Conservation (phyloP, 768 basidiomycete species). For the Gyrodon lividus region DNA sequence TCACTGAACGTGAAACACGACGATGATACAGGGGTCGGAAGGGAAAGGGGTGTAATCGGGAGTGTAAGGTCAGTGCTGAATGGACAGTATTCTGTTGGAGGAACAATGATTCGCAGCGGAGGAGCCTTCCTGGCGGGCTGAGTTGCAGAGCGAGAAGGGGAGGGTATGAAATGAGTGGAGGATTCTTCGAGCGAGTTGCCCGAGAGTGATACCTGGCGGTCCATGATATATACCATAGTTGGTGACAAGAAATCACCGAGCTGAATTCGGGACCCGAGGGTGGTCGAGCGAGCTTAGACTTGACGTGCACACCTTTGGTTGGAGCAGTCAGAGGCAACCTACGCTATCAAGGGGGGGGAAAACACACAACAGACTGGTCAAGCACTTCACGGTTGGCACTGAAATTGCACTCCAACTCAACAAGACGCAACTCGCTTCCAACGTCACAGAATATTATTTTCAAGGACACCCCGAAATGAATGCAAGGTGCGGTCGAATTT, state of each 20-base stretch:
- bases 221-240: conserved; percentile 15
- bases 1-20: conserved; percentile 28
- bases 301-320: background rate
- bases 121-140: conserved; percentile 15
- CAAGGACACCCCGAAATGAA: background rate
- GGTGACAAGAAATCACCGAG: background rate
- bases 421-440: background rate
- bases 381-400: conserved; percentile 21
- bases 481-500: background rate
- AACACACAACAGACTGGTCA: conserved; percentile 22
- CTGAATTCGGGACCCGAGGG: background rate
- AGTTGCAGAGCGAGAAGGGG: conserved; percentile 10
- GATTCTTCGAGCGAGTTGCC: conserved; percentile 17
- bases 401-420: conserved; percentile 16
- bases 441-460: background rate
- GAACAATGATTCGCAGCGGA: conserved; percentile 31
- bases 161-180: background rate
- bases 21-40: conserved; percentile 25
- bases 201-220: conserved; percentile 1
- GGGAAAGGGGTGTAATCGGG: conserved; percentile 27
- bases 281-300: conserved; percentile 7
- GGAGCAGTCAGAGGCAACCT: background rate
- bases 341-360: background rate
- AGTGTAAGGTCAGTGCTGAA: conserved; percentile 32
- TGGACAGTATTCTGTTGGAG: conserved; percentile 34